Evolutionary conservation across 257 asterid genomes (phyloP), one percentile per base, ranked within the genome.

Genomic region (Marsdenia floribunda): DNA sequence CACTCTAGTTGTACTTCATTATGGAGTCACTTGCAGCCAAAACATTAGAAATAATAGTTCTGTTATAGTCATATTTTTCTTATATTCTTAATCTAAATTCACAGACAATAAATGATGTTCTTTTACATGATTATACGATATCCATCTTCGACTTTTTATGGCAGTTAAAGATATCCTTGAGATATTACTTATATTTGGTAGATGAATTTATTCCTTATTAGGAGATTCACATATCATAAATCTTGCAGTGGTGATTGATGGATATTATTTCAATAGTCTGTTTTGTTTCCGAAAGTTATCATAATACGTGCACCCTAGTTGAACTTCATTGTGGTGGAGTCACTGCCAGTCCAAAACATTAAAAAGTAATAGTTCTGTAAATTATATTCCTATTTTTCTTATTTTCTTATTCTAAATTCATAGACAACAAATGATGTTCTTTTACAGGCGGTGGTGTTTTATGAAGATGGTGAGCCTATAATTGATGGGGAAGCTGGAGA

Each of bases 401-500:
- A 24, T 9, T 12, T 60, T 26, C 33, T 60, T 26, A 11, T 60
- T 60, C 5, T 60, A 60, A 26, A 3, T 60, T 60, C 40, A 60
- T 33, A 26, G 9, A 58, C 2, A 60, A 60, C 22, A 60, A 10
- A 11, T 12, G 33, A 1, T 60, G 44, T 72, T 78, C 18, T 49
- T 44, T 76, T 78, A 68, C 87, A 94, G 99, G 99, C 92, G 84
- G 93, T 94, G 78, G 85, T 90, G 76, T 94, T 94, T 81, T 90
- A 88, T 69, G 98, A 92, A 82, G 99, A 94, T 21, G 99, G 99
- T 71, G 99, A 92, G 83, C 97, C 99, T 71, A 86, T 80, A 77
- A 77, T 90, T 82, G 99, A 94, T 83, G 99, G 99, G 72, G 99
- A 94, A 88, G 80, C 98, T 75, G 99, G 98, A 76, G 99, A 94